Evolutionary conservation across 148 eudicot species (phyloP), one percentile per base, ranked within the genome.

Genomic region (Oxyria digyna): DNA sequence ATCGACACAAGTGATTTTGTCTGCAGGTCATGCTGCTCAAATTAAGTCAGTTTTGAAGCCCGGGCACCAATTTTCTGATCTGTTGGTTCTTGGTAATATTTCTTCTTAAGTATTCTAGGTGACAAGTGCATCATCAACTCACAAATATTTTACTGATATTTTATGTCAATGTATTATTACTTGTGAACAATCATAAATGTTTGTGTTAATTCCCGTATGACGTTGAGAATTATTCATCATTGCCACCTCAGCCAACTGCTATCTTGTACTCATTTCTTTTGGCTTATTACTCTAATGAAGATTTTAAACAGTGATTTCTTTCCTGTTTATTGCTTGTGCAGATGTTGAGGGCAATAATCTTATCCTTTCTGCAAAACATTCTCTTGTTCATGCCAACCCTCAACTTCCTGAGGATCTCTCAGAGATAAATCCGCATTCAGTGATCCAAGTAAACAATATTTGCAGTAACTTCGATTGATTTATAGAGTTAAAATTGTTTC

Each of bases 281-380:
- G 17, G 37, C 33, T 27, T 10, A 6, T 62, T 13, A 6, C 38
- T 62, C n/a, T 62, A 1, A 6, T 62, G 66, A 12, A 27, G 18
- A 15, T 27, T 12, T 62, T 4, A 63, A 52, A 23, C 14, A 18
- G 55, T 49, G 55, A 10, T 15, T 49, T 52, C 29, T 23, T 24
- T 20, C 29, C 42, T 38, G 32, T 18, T 29, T 63, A 50, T 35
- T 70, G 8, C 31, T 65, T 42, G 43, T 82, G 79, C 76, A 84
- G 98, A 94, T 84, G 65, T 77, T 31, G 98, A 94, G 69, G 89
- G 89, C 69, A 78, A 81, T 85, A 86, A 80, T 72, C 67, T 90
- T 43, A 75, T 86, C 67, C 96, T 94, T 31, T 80, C 82, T 74
- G 96, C 98, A 55, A 94, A 94, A 75, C 75, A 81, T 78, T 94